Conservation (phyloP, 768 basidiomycete species). For the Coprinopsis strossmayeri region DNA sequence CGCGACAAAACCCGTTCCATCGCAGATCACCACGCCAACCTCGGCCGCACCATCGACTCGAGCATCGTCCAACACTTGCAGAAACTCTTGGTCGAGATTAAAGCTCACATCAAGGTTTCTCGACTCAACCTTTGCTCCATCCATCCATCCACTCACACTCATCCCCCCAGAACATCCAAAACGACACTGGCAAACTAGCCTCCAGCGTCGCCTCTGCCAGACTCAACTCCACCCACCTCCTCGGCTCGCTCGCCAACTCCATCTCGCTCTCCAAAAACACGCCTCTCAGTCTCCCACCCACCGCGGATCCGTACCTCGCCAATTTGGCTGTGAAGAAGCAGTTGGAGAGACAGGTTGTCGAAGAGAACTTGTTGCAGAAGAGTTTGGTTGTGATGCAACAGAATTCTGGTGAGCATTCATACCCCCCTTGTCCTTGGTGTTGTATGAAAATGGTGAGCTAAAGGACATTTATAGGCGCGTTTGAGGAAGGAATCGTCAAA, state of each 20-base stretch:
- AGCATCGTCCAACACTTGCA: constrained; percentile 97
- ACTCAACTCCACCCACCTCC: constrained; percentile 75
- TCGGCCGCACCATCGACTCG: constrained; percentile 92
- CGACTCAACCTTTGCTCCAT: neutral
- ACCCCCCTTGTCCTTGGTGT: too few relatives aligned
- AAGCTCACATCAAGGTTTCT: constrained; percentile 89
- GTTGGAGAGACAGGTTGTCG: constrained; percentile 87
- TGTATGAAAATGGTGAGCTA: too few relatives aligned
- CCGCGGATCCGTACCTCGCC: constrained; percentile 73
- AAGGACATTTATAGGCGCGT: too few relatives aligned
- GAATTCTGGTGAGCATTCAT: too few relatives aligned
- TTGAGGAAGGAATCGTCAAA: constrained; percentile 94
- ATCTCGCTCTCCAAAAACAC: constrained; percentile 95
- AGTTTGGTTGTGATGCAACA: constrained; percentile 98
- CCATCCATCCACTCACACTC: neutral
- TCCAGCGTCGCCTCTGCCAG: constrained; percentile 90
- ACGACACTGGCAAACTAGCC: constrained; percentile 90
- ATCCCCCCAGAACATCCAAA: constrained; percentile 72
- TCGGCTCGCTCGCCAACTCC: constrained; percentile 80
- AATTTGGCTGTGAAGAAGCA: constrained; percentile 73
- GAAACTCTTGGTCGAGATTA: constrained; percentile 92
- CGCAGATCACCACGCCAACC: constrained; percentile 94
- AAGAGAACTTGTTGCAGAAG: constrained; percentile 97
- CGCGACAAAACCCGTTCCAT: constrained; percentile 90
- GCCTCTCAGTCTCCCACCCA: constrained; percentile 75